A percentile compares a stretch with the other conserved stretches of the same genome.
These are phyloP conservation scores for Axilococcus clingmanii DNA, from an alignment of 139 green algal genomes.

Conservation along the genomic window DNA sequence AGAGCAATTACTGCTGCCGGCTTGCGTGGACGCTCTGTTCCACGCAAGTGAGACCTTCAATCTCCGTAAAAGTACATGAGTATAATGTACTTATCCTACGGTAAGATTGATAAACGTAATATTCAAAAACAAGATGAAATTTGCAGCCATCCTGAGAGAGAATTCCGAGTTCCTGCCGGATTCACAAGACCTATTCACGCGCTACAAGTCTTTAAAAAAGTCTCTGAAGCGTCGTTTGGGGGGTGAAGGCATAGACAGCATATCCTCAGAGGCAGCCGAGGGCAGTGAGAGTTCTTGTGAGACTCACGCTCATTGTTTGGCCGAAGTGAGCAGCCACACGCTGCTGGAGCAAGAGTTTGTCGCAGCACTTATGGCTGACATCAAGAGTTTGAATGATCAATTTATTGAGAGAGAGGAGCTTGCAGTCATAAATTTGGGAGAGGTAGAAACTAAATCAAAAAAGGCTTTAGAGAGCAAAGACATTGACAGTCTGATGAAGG, in stretches of 20 bases:
- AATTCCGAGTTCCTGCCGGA: constrained; percentile 49
- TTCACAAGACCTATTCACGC: constrained; percentile 43
- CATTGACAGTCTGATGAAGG: constrained; percentile 2
- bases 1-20: no score
- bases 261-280: background rate
- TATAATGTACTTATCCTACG: no score
- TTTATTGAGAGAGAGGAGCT: constrained; percentile 72
- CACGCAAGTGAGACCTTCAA: no score
- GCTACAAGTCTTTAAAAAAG: constrained; percentile 68
- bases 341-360: constrained; percentile 38
- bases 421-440: constrained; percentile 43
- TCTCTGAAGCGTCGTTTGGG: constrained; percentile 25
- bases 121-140: constrained; percentile 71
- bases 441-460: constrained; percentile 22
- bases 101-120: no score
- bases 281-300: background rate
- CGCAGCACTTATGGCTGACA: constrained; percentile 28
- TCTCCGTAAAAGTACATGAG: no score
- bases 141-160: constrained; percentile 49
- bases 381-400: constrained; percentile 57
- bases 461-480: background rate
- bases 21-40: no score
- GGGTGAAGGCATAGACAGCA: background rate
- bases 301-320: background rate
- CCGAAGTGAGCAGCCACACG: constrained; percentile 4